Conservation (phyloP, 2,329 filamentous ascomycete species). For the Exophiala oligosperma region DNA sequence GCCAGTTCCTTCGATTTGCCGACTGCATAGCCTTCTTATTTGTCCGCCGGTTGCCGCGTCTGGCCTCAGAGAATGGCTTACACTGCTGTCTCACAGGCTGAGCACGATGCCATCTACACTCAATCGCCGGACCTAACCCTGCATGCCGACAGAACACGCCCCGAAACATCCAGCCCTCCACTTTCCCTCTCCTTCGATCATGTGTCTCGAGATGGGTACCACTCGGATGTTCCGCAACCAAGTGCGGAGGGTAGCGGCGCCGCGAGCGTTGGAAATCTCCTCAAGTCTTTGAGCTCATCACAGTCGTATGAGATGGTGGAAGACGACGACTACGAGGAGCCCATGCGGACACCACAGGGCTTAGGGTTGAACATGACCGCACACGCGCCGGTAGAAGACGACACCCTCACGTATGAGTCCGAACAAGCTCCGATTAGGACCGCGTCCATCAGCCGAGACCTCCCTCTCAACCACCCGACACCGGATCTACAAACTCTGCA, state of each 20-base stretch:
- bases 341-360: constrained; percentile 23
- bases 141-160: constrained; percentile 8
- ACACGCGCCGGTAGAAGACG: constrained; percentile 7
- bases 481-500: constrained; percentile 52
- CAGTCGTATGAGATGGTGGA: constrained; percentile 48
- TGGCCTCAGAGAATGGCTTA: constrained; percentile 19
- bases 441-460: constrained; percentile 41
- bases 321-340: constrained; percentile 45
- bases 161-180: constrained; percentile 16
- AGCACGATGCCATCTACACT: constrained; percentile 14
- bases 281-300: constrained; percentile 38
- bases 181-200: constrained; percentile 13
- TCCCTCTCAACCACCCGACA: constrained; percentile 49
- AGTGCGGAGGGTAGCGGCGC: not conserved
- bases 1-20: constrained; percentile 1
- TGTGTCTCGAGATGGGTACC: constrained; percentile 15
- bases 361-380: constrained; percentile 11
- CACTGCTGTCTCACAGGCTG: constrained; percentile 23
- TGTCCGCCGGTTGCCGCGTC: constrained; percentile 2
- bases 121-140: constrained; percentile 4
- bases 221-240: constrained; percentile 2
- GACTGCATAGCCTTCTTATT: constrained; percentile 9
- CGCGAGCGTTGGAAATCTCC: constrained; percentile 34
- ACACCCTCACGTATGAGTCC: constrained; percentile 11
- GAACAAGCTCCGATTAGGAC: constrained; percentile 31